A percentile compares a stretch with the other conserved stretches of the same genome.
phyloP scores from a whole-genome alignment of 208 protist genomes.

The Angomonas ambiguus region DNA sequence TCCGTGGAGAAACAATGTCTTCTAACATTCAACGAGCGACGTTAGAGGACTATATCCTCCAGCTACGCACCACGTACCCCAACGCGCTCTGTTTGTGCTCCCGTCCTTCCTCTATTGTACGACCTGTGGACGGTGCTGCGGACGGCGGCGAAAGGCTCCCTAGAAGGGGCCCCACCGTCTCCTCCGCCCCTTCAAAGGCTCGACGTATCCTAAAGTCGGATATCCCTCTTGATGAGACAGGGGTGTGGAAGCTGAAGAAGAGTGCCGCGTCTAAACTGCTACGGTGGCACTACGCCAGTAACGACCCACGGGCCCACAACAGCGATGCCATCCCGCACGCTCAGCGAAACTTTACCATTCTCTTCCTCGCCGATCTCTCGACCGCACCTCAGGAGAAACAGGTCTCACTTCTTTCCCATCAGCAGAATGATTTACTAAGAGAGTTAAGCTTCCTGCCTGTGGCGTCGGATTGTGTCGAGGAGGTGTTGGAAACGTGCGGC shows the following conservation, averaged over 20 bases:
- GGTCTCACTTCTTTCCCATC: slow-evolving; percentile 1
- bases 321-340: slow-evolving; percentile 64
- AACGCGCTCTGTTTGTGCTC: slow-evolving; percentile 5
- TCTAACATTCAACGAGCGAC: neutral
- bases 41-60: neutral
- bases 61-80: neutral
- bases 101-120: neutral
- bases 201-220: slow-evolving; percentile 45
- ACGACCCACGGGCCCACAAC: slow-evolving; percentile 79
- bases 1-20: neutral
- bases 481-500: neutral
- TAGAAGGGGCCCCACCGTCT: neutral
- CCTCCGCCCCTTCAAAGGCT: neutral
- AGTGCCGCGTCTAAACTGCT: slow-evolving; percentile 34
- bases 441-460: neutral
- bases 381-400: neutral
- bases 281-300: slow-evolving; percentile 70
- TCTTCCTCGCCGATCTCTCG: slow-evolving; percentile 71
- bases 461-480: neutral
- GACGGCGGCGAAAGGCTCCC: neutral
- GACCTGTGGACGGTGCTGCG: neutral
- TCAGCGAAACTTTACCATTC: slow-evolving; percentile 36
- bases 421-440: neutral
- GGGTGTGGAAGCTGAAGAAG: slow-evolving; percentile 38
- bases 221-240: slow-evolving; percentile 50